Evolutionary conservation across 371 early-diverging fungal species (phyloP), one percentile per base, ranked within the genome.

Genomic region (Lichtheimia corymbifera): DNA sequence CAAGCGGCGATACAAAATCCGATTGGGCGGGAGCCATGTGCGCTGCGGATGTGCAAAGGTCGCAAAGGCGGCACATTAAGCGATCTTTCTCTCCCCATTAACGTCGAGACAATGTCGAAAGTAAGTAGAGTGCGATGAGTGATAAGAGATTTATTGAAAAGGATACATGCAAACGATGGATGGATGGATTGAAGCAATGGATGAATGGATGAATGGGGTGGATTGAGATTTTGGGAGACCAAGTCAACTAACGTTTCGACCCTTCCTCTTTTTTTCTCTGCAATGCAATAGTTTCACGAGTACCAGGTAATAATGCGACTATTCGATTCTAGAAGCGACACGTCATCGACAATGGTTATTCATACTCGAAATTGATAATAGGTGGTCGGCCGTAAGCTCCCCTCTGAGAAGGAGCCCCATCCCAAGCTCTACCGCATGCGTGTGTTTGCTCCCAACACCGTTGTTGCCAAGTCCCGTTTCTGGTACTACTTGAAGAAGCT

Each of bases 401-500:
- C 97, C 62, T 88, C 96, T 61, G 94, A 90, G 79, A 88, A 88
- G 80, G 94, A 96, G 72, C 87, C 92, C 53, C 79, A 82, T 63
- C 99, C 99, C 65, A 93, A 93, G 88, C 87, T 99, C 63, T 99
- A 85, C 93, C 90, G 93, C 77, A 94, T 95, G 94, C 90, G 93
- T 74, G 86, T 99, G 80, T 99, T 98, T 70, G 98, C 99, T 67
- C 92, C 95, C 72, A 98, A 97, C 86, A 90, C 91, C 73, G 91
- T 98, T 60, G 88, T 97, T 65, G 99, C 99, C 80, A 96, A 96
- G 90, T 89, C 92, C 71, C 94, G 95, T 72, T 97, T 96, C 91
- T 97, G 97, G 94, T 97, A 97, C 87, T 94, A 96, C 83, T 74
- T 99, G 79, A 94, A 92, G 82, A 91, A 94, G 86, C 91, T 96